Evolutionary conservation across 257 asterid genomes (phyloP).

Genomic region (Schizonepeta tenuifolia): DNA sequence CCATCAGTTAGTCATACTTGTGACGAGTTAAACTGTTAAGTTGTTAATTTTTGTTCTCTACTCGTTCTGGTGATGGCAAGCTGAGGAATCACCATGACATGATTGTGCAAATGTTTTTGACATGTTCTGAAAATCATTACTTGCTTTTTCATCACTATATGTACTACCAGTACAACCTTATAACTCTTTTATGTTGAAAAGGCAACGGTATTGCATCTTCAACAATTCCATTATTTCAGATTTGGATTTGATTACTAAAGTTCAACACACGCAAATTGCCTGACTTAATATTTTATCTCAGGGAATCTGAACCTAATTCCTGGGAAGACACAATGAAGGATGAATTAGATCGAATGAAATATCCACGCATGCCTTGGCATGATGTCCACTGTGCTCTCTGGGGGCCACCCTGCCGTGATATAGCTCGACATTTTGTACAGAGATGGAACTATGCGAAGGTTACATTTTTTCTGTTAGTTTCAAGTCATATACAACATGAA

Average conservation of each 20-base stretch:
- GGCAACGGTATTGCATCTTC: slow-evolving; percentile 25
- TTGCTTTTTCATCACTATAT: slow-evolving; percentile 27
- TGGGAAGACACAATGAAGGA: slow-evolving; percentile 98
- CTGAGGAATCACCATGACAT: slow-evolving; percentile 13
- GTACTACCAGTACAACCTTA: slow-evolving; percentile 15
- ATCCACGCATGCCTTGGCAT: slow-evolving; percentile 99
- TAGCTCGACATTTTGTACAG: slow-evolving; percentile 94
- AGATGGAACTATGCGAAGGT: slow-evolving; percentile 99
- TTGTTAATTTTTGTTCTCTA: slow-evolving; percentile 1
- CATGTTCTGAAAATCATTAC: slow-evolving; percentile 14
- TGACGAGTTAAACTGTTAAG: slow-evolving; percentile 24
- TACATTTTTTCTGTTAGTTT: slow-evolving; percentile 30
- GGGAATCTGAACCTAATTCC: slow-evolving; percentile 95
- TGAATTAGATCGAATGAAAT: slow-evolving; percentile 70
- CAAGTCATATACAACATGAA: background rate
- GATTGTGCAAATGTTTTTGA: slow-evolving; percentile 14
- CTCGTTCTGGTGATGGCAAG: slow-evolving; percentile 23
- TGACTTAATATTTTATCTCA: slow-evolving; percentile 43
- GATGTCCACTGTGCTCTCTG: slow-evolving; percentile 97
- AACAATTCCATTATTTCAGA: slow-evolving; percentile 4
- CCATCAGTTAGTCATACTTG: slow-evolving; percentile 25
- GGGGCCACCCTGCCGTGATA: slow-evolving; percentile 97
- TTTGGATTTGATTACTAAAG: slow-evolving; percentile 7
- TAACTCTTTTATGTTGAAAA: slow-evolving; percentile 19
- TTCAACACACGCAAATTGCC: slow-evolving; percentile 34